These are phyloP conservation scores for Begonia fuchsioides DNA, from an alignment of 306 rosid species.

Conservation along the genomic window DNA sequence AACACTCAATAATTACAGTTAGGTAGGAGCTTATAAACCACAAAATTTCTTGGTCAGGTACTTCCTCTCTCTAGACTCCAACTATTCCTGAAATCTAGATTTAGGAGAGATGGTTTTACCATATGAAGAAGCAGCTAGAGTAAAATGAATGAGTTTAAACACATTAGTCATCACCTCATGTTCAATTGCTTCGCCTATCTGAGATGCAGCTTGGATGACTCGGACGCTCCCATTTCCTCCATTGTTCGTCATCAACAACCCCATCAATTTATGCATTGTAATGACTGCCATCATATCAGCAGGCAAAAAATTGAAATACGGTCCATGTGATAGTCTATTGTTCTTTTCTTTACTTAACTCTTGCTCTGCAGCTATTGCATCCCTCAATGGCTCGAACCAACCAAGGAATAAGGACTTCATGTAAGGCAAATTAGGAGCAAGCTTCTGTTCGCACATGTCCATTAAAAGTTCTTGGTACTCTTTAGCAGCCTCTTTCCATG, in stretches of 20 bases:
- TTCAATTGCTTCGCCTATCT: conserved; percentile 86
- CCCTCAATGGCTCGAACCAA: conserved; percentile 75
- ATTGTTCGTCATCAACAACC: conserved; percentile 62
- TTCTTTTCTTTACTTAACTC: conserved; percentile 12
- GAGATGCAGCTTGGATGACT: conserved; percentile 67
- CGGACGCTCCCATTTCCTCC: conserved; percentile 46
- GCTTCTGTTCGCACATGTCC: conserved; percentile 83
- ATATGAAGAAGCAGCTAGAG: too few species aligned
- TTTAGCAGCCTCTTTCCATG: conserved; percentile 78
- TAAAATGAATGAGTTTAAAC: conserved; percentile 2
- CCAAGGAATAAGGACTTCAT: conserved; percentile 83
- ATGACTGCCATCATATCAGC: conserved; percentile 85
- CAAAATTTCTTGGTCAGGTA: too few species aligned
- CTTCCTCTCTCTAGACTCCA: too few species aligned
- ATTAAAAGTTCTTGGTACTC: conserved; percentile 69
- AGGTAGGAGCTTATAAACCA: too few species aligned
- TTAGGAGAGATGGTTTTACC: too few species aligned
- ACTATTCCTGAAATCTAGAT: too few species aligned
- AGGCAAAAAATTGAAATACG: conserved; percentile 39
- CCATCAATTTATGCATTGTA: conserved; percentile 92
- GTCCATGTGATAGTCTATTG: conserved; percentile 26
- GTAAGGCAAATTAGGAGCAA: conserved; percentile 83
- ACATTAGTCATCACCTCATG: conserved; percentile 45
- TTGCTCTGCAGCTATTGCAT: conserved; percentile 55
- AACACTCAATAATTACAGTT: too few species aligned